Evolutionary conservation across 345 rosid genomes (phyloP), one percentile per base, ranked within the genome.

Genomic region (rapeseed (Brassica napus)): DNA sequence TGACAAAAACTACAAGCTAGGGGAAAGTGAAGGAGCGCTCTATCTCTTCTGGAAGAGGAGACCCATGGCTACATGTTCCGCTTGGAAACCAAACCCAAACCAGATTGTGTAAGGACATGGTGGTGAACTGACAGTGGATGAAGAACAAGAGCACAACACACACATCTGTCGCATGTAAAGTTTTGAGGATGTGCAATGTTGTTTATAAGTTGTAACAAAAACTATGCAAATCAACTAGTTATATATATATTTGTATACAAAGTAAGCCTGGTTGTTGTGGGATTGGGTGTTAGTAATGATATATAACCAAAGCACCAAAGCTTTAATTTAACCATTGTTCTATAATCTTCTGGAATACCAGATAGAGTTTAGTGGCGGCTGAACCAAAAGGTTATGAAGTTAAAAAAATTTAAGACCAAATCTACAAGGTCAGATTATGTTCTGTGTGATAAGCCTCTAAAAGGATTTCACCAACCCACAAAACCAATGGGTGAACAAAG

Each of bases 41-140:
- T 92, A 82, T 74, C 93, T 92, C 8, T 78, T 86, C 44, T 92
- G 97, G 97, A 78, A 72, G 81, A 86, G 85, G 68, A 90, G 92
- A 80, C 78, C 83, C 3, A 90, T 92, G 97, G 85, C 89, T 21
- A 89, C 93, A 26, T 84, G 84, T 77, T 90, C 94, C 0, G 88
- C 92, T 2, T 90, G 97, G 97, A 83, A 85, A 77, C 90, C 88
- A 86, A 79, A 77, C 64, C 52, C 71, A 81, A 81, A 71, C 69
- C 80, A 71, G 28, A 57, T 55, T 30, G 58, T 6, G 61, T 69
- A 75, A 26, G 23, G 35, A 21, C 14, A 69, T 67, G 44, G 32
- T 54, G 28, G 72, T 78, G 10, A 37, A 16, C 47, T 57, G 71
- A 70, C 67, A 70, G 69, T 65, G 79, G 75, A 74, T 61, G 65